Percentiles rank a stretch among this genome's conserved stretches.
phyloP scores from a whole-genome alignment of 768 basidiomycete genomes.

The Serendipita indica region DNA sequence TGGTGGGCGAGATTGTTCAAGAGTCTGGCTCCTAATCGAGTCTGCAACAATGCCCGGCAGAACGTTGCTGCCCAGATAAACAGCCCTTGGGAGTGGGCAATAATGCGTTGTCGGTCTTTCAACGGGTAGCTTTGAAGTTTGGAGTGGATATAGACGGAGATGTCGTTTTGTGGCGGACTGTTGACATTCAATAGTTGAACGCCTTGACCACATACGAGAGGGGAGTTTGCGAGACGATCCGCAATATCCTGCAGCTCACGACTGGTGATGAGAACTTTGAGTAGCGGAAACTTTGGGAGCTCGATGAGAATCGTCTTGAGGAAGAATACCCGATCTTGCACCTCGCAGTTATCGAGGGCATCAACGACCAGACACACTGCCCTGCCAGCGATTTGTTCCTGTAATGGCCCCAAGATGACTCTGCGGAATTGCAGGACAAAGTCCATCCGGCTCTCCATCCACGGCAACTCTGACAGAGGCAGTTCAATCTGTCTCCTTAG shows the following conservation, averaged over 20 bases:
- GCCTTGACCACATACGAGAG: background rate
- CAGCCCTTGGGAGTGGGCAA: background rate
- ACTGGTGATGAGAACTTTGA: conserved; percentile 5
- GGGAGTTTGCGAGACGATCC: background rate
- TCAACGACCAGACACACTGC: background rate
- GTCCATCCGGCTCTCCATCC: background rate
- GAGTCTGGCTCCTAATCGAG: background rate
- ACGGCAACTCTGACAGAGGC: background rate
- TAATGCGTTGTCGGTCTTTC: background rate
- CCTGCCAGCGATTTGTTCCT: background rate
- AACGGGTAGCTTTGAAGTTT: background rate
- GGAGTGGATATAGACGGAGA: background rate
- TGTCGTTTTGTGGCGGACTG: background rate
- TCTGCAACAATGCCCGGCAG: background rate
- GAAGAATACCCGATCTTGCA: background rate
- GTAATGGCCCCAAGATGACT: background rate
- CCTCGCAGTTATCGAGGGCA: conserved; percentile 2
- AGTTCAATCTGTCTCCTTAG: background rate
- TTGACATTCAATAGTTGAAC: background rate
- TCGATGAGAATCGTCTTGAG: background rate
- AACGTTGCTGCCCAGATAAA: background rate
- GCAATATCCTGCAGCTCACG: background rate
- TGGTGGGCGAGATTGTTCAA: background rate
- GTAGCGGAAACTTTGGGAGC: background rate
- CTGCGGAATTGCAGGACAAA: background rate